Evolutionary conservation across 1,139 yeast species (phyloP).

Genomic region (Sporopachydermia cereana): DNA sequence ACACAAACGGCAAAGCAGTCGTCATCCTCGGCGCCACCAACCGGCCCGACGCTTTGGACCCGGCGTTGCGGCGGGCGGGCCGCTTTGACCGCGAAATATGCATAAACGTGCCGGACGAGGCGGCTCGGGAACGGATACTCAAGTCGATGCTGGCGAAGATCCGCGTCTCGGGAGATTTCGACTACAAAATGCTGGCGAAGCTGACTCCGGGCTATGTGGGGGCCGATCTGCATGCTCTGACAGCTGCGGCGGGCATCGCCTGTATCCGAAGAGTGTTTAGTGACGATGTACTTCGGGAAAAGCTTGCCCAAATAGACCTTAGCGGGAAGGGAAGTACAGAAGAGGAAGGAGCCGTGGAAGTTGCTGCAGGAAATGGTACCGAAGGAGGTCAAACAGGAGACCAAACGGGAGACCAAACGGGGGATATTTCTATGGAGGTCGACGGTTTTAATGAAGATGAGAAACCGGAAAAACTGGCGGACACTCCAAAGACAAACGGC

Average conservation of each 20-base stretch:
- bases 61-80: constrained; percentile 98
- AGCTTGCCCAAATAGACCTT: not conserved
- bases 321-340: constrained; percentile 30
- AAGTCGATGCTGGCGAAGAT: constrained; percentile 51
- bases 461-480: constrained; percentile 7
- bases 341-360: constrained; percentile 14
- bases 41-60: constrained; percentile 96
- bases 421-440: constrained; percentile 9
- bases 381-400: constrained; percentile 9
- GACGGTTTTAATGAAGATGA: constrained; percentile 10
- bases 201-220: constrained; percentile 98
- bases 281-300: constrained; percentile 14
- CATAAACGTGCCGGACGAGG: constrained; percentile 84
- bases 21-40: constrained; percentile 95
- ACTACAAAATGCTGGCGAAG: constrained; percentile 67
- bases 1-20: constrained; percentile 87
- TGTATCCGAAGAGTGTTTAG: constrained; percentile 85
- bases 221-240: constrained; percentile 89
- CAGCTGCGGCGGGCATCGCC: constrained; percentile 89
- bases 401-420: constrained; percentile 14
- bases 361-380: constrained; percentile 17
- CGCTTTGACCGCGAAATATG: constrained; percentile 94
- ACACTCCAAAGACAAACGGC: constrained; percentile 3
- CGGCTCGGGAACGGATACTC: constrained; percentile 65
- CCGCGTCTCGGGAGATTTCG: constrained; percentile 59